Base-by-base conservation (phyloP, 2,329 filamentous ascomycete species). In the Ceratocystiopsis sp. region DNA sequence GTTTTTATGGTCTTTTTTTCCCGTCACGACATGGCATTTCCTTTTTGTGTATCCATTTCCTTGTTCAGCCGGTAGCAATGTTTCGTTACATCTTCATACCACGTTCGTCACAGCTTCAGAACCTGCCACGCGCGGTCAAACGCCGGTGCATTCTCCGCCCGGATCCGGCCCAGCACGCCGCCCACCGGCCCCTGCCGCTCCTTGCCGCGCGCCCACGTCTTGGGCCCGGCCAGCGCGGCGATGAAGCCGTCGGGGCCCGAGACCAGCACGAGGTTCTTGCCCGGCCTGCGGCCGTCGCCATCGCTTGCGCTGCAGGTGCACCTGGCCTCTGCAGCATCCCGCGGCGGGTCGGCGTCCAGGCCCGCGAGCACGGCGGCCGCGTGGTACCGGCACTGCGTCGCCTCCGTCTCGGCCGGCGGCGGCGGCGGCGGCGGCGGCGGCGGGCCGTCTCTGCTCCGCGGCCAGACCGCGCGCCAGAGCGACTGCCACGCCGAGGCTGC, bases 201-300 rank as follows among this genome's bases (percentile, higher is more conserved):
- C 45, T 65, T 64, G 0, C 85, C 84, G 25, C 71, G 69, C 12
- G 68, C 64, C 82, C 84, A 93, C 3, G 73, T 61, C 61, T 93
- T 94, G 11, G 77, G 66, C 1, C 91, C 89, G 3, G 85, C 84
- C 61, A 82, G 84, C 49, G 80, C 72, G 37, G 73, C 71, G 35
- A 96, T 71, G 60, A 96, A 96, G 0, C 91, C 89, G 43, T 93
- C 84, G 0, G 91, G 89, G 0, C 91, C 91, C 1, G 86, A 93
- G 1, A 96, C 73, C 44, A 94, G 67, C n/a, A 95, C 65, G 17
- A 94, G 57, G 46, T 77, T 78, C 49, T 70, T 73, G 21, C 42
- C 33, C 25, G 25, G 25, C 25, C 2, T 4, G 6, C 5, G 5
- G 6, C 7, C 25, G 25, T 29, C 25, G 6, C 10, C 25, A n/a